A percentile compares a stretch with the other conserved stretches of the same genome.
These are phyloP conservation scores for Castanea mollissima DNA, from an alignment of 306 rosid species.

Conservation along the genomic window DNA sequence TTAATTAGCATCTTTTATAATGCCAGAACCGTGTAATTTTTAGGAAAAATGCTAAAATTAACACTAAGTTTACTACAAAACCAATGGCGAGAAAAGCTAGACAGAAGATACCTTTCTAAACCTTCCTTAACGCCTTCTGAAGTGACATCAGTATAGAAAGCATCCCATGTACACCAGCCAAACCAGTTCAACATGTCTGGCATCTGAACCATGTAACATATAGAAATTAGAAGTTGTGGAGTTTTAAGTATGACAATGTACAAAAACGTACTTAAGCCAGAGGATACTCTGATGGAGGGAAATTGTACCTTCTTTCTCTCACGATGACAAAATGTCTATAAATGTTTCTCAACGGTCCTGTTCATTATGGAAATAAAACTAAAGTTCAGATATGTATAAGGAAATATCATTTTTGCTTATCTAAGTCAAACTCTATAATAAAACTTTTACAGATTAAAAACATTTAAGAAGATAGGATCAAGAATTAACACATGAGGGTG, in stretches of 20 bases:
- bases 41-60: not conserved
- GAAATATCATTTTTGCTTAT: not conserved
- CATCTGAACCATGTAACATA: conserved; percentile 49
- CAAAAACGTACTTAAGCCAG: not conserved
- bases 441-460: too few species aligned
- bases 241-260: not conserved
- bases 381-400: not conserved
- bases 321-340: conserved; percentile 74
- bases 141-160: conserved; percentile 79
- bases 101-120: conserved; percentile 47
- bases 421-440: not conserved
- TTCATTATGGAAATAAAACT: conserved; percentile 7
- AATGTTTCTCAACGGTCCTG: conserved; percentile 79
- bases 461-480: too few species aligned
- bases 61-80: not conserved
- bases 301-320: conserved; percentile 78
- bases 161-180: conserved; percentile 99
- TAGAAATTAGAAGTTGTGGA: not conserved
- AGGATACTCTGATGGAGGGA: not conserved
- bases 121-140: conserved; percentile 84
- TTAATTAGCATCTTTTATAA: not conserved
- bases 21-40: conserved; percentile 3
- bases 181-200: conserved; percentile 94
- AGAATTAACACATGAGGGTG: too few species aligned
- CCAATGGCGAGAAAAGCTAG: conserved; percentile 5